Conservation (phyloP, 2,329 filamentous ascomycete species). For the Fusarium sp. region DNA sequence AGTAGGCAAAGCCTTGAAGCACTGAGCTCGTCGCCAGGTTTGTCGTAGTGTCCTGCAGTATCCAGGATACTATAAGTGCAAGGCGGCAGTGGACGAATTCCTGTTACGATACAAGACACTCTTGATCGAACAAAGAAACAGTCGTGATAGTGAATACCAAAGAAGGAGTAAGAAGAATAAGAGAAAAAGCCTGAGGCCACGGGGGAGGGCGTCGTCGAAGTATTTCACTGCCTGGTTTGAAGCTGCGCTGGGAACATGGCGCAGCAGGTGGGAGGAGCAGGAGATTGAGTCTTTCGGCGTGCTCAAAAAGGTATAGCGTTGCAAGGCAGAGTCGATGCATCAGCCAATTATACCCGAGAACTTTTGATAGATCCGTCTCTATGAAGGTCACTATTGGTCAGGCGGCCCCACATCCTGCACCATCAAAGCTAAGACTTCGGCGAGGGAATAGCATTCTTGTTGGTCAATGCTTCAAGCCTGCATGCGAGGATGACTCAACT, state of each 20-base stretch:
- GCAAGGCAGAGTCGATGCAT: not conserved
- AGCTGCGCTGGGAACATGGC: constrained; percentile 47
- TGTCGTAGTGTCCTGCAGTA: constrained; percentile 11
- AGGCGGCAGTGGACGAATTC: not conserved
- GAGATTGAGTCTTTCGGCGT: constrained; percentile 60
- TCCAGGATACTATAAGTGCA: not conserved
- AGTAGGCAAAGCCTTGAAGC: constrained; percentile 36
- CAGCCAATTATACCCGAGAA: constrained; percentile 47
- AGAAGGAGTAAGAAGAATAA: constrained; percentile 36
- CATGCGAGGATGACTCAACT: constrained; percentile 51
- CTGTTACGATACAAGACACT: constrained; percentile 9
- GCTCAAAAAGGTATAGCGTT: constrained; percentile 56
- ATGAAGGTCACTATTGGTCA: constrained; percentile 46
- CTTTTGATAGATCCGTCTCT: constrained; percentile 22
- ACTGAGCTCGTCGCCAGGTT: constrained; percentile 39
- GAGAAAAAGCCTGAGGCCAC: constrained; percentile 51
- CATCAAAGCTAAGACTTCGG: constrained; percentile 51
- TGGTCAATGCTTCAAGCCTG: constrained; percentile 49
- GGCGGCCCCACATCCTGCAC: constrained; percentile 44
- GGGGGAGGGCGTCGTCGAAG: constrained; percentile 51
- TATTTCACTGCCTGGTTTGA: constrained; percentile 52
- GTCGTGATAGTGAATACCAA: constrained; percentile 23
- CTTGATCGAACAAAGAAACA: constrained; percentile 17
- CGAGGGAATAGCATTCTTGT: constrained; percentile 49
- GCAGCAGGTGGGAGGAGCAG: constrained; percentile 48